These are phyloP conservation scores for Fusarium graminum DNA, from an alignment of 2,329 filamentous ascomycete species.

Conservation along the genomic window DNA sequence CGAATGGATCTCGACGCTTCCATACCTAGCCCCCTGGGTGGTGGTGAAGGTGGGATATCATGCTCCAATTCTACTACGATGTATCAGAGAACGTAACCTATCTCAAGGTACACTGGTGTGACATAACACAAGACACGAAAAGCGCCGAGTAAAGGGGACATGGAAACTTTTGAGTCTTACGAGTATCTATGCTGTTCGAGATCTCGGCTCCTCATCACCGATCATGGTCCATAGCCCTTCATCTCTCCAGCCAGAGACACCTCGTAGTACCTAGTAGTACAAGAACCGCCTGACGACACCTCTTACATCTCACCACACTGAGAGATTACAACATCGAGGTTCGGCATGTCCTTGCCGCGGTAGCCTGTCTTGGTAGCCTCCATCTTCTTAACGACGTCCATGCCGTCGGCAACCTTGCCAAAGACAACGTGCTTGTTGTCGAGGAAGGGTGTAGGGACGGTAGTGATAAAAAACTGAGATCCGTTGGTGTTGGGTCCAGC, in stretches of 20 bases:
- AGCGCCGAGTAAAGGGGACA: slow-evolving; percentile 31
- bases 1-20: neutral
- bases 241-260: slow-evolving; percentile 6
- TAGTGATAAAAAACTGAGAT: slow-evolving; percentile 97
- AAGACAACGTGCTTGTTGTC: slow-evolving; percentile 97
- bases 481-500: slow-evolving; percentile 93
- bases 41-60: neutral
- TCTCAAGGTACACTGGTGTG: slow-evolving; percentile 20
- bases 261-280: neutral
- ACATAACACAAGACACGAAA: slow-evolving; percentile 33
- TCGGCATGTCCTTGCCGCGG: slow-evolving; percentile 81
- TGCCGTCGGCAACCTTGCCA: slow-evolving; percentile 87
- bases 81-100: slow-evolving; percentile 4
- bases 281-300: neutral
- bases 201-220: slow-evolving; percentile 23
- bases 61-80: neutral
- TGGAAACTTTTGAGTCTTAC: slow-evolving; percentile 28
- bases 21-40: neutral
- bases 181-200: slow-evolving; percentile 40
- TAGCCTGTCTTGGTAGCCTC: slow-evolving; percentile 88
- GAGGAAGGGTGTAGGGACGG: slow-evolving; percentile 85
- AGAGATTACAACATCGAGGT: slow-evolving; percentile 83
- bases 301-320: slow-evolving; percentile 95
- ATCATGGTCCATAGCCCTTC: slow-evolving; percentile 4
- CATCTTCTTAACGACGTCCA: slow-evolving; percentile 93